Base-by-base conservation (phyloP, 176 grass and related monocot genomes). In the Oryza rufipogon region DNA sequence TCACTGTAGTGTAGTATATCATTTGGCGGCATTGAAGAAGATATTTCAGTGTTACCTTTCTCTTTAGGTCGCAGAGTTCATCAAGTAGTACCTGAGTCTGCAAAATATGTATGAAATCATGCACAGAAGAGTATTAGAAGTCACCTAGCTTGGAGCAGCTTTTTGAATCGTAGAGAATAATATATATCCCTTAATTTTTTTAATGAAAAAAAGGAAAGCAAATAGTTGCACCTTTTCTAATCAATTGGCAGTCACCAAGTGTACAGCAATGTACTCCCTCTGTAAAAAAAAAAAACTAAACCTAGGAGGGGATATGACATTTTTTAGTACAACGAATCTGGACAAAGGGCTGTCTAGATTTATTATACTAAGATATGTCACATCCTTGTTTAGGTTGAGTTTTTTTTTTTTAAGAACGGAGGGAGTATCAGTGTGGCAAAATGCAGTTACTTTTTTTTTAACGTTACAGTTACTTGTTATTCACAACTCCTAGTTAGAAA, bases 31-130 rank as follows among this genome's bases (percentile, higher is more conserved):
- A 42, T 13, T 54, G 9, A 41, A 12, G 65, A 20, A 54, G 73
- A 34, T 7, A 36, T 79, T 63, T 16, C 1, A 71, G 7, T 71
- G 4, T 11, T 90, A 97, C 94, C 85, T 77, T 97, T 80, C 79
- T 88, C 85, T 91, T 92, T 64, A 94, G 81, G 75, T 86, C 89
- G 39, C 81, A 86, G 56, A 94, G 86, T 81, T 94, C 84, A 90
- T 94, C 89, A 3, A 86, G 39, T 75, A 94, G 58, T 30, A 91
- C 30, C 76, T 97, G 91, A 79, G 83, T 83, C 92, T 97, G 87
- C 73, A 30, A 82, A 81, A 66, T 72, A 16, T 61, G 68, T 25
- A 71, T 67, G 36, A 47, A 86, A 10, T 36, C 23, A 77, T 11
- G 44, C 19, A 72, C 5, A 67, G 1, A 74, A 77, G 32, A 78